phyloP scores from a whole-genome alignment of 768 basidiomycete species.

The Leccinum variicolor region DNA sequence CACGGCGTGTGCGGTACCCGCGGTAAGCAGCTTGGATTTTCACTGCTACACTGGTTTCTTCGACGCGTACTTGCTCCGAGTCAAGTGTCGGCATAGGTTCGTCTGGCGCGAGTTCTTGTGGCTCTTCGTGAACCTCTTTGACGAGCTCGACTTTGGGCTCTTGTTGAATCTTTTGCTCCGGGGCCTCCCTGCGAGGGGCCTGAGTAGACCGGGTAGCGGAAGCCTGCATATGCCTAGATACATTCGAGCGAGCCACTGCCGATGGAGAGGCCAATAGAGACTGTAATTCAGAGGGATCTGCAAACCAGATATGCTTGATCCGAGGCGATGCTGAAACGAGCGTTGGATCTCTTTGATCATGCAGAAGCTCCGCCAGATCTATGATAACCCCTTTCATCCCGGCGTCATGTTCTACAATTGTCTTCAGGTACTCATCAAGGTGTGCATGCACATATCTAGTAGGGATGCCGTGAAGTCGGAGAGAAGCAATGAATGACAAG shows the following conservation, averaged over 20 bases:
- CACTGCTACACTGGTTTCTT: constrained; percentile 20
- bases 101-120: constrained; percentile 7
- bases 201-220: constrained; percentile 11
- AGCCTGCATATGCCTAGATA: constrained; percentile 12
- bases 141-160: background rate
- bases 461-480: background rate
- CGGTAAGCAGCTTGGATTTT: constrained; percentile 22
- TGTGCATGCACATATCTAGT: background rate
- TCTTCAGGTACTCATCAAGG: constrained; percentile 11
- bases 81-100: constrained; percentile 14
- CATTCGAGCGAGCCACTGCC: constrained; percentile 9
- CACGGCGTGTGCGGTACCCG: constrained; percentile 3
- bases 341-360: constrained; percentile 1
- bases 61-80: constrained; percentile 18
- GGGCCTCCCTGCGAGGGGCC: background rate
- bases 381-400: background rate
- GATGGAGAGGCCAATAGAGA: constrained; percentile 21
- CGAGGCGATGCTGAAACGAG: constrained; percentile 1
- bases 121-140: constrained; percentile 14
- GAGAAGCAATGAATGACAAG: background rate
- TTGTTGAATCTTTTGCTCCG: background rate
- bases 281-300: constrained; percentile 28
- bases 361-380: constrained; percentile 26
- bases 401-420: constrained; percentile 11
- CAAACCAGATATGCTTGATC: constrained; percentile 32